These are phyloP conservation scores for Penicillium maclennaniae DNA, from an alignment of 495 filamentous ascomycete genomes.

Conservation along the genomic window DNA sequence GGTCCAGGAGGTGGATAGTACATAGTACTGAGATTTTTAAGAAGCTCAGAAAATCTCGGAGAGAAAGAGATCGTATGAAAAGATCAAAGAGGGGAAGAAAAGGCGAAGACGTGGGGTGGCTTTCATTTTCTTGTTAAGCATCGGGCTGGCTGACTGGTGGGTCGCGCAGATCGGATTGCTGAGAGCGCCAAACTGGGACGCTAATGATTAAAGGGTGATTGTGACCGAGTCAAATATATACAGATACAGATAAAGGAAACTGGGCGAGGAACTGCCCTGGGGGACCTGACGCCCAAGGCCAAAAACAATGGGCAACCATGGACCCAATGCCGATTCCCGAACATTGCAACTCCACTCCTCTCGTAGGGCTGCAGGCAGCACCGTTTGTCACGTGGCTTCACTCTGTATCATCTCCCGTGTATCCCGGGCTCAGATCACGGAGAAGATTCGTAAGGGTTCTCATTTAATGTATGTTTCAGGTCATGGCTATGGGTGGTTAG, in stretches of 20 bases:
- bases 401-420: too few species aligned
- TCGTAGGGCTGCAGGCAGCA: slow-evolving; percentile 21
- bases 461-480: too few species aligned
- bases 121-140: neutral
- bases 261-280: neutral
- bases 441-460: too few species aligned
- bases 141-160: slow-evolving; percentile 15
- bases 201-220: neutral
- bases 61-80: neutral
- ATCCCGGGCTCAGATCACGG: too few species aligned
- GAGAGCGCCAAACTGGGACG: neutral
- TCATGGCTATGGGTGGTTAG: too few species aligned
- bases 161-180: slow-evolving; percentile 3
- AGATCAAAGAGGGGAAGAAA: neutral
- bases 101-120: neutral
- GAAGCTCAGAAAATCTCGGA: neutral
- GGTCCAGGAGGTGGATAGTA: slow-evolving; percentile 27
- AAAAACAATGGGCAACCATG: neutral
- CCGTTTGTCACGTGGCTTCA: neutral
- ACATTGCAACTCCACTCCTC: neutral
- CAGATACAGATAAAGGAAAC: neutral
- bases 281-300: neutral
- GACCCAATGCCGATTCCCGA: neutral
- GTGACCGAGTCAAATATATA: neutral
- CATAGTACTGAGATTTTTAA: slow-evolving; percentile 6